These are phyloP conservation scores for Pestalotiopsis sp. DNA, from an alignment of 2,329 filamentous ascomycete species.

Conservation along the genomic window DNA sequence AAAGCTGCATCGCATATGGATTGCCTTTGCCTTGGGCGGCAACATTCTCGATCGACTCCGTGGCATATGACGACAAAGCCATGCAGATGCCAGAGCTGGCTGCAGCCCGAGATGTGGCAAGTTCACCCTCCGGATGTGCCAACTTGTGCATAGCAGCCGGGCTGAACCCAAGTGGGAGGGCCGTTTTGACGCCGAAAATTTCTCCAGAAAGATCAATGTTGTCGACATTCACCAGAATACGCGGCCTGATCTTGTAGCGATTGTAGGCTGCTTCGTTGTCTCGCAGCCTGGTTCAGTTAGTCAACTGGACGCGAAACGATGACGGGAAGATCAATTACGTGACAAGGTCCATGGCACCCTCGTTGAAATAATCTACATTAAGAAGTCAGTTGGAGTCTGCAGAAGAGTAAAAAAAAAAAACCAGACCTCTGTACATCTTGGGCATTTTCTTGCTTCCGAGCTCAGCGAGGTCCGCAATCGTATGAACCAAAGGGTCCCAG, in stretches of 20 bases:
- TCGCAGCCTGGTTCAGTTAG: constrained; percentile 26
- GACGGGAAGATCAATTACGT: constrained; percentile 16
- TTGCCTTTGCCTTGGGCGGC: constrained; percentile 35
- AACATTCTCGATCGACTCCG: constrained; percentile 47
- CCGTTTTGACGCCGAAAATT: constrained; percentile 44
- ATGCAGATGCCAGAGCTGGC: constrained; percentile 43
- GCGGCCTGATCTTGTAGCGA: constrained; percentile 49
- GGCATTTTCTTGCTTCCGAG: background rate
- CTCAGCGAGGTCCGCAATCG: background rate
- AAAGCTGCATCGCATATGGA: constrained; percentile 56
- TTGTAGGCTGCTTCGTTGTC: constrained; percentile 57
- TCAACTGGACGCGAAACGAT: background rate
- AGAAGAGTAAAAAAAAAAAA: background rate
- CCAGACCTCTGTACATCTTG: background rate
- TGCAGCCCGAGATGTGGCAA: constrained; percentile 49
- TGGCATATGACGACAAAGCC: constrained; percentile 50
- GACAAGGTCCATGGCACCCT: constrained; percentile 14
- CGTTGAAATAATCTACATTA: constrained; percentile 13
- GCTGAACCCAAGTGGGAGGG: constrained; percentile 54
- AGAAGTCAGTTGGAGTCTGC: background rate
- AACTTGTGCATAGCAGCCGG: constrained; percentile 55
- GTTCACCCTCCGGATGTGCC: constrained; percentile 53
- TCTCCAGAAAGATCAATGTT: constrained; percentile 39
- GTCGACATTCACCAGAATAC: constrained; percentile 42
- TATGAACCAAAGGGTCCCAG: background rate